These are phyloP conservation scores for Xylaria sp. DNA, from an alignment of 2,329 filamentous ascomycete species.

Conservation along the genomic window DNA sequence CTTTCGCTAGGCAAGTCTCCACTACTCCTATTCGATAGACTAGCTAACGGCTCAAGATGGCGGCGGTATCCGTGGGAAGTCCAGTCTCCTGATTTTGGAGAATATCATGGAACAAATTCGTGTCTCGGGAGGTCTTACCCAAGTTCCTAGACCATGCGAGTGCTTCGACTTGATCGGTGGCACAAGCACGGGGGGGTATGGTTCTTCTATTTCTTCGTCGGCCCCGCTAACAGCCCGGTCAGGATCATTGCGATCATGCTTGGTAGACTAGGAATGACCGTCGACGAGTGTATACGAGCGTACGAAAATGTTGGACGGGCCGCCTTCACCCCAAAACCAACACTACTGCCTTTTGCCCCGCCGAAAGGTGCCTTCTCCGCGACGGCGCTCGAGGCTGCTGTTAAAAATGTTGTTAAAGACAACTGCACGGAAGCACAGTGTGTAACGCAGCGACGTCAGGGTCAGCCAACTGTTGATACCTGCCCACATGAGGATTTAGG, in stretches of 20 bases:
- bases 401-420: background rate
- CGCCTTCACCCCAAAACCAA: background rate
- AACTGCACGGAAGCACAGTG: background rate
- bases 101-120: slow-evolving; percentile 28
- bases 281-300: slow-evolving; percentile 5
- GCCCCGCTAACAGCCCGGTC: background rate
- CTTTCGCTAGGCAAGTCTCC: no score
- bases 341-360: background rate
- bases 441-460: background rate
- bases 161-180: slow-evolving; percentile 13
- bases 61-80: slow-evolving; percentile 34
- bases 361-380: slow-evolving; percentile 1
- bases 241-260: slow-evolving; percentile 10
- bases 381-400: background rate
- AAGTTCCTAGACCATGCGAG: slow-evolving; percentile 33
- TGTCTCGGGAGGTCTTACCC: slow-evolving; percentile 15
- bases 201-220: background rate
- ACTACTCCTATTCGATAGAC: no score
- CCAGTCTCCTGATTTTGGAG: slow-evolving; percentile 32
- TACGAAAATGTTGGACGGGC: background rate
- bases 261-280: background rate
- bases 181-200: slow-evolving; percentile 5
- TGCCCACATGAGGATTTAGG: background rate
- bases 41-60: slow-evolving; percentile 22
- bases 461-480: background rate